Base-by-base conservation (phyloP, 768 basidiomycete genomes). In the Galerina sulciceps region DNA sequence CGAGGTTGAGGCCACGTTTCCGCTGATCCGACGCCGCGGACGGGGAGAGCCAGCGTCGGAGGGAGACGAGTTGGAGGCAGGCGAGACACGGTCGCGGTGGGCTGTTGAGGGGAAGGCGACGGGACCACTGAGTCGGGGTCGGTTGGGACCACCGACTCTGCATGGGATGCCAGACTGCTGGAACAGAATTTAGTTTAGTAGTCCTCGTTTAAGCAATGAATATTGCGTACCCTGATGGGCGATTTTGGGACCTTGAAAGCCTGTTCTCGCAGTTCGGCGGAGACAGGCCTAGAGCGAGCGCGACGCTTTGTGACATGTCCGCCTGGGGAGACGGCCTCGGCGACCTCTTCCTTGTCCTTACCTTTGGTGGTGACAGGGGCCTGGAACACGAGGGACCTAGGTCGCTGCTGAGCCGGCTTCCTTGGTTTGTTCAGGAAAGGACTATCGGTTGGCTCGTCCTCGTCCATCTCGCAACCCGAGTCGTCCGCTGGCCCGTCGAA, bases 281-380 rank as follows among this genome's bases (percentile, higher is more conserved):
- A 91, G 13, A 91, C 77, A 2, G 89, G 90, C 51, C 90, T 79
- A 23, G 88, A 85, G 10, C 88, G 85, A 1, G 90, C 90, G 10
- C 90, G 84, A 55, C 90, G 81, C 71, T 93, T 92, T 38, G 79
- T 82, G 55, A 93, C 76, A 71, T 91, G 90, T 0, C 90, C 90
- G 11, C 88, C 89, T 2, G 90, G 90, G 0, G 90, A 92, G 57
- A 91, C 79, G 1, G 85, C 85, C 60, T 87, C 88, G 2, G 78
- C 85, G 31, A 88, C 85, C 66, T 89, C 87, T 59, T 84, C 82
- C 48, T 76, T 74, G 20, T 72, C 67, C 51, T 75, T 84, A 1
- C 75, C 78, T 58, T 79, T 81, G 49, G 53, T 81, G 49, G 53
- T 57, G 17, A 57, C 48, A 37, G 62, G 52, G 10, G 63, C 31